A percentile compares a stretch with the other conserved stretches of the same genome.
Evolutionary conservation across 108 stramenopile species (phyloP).

Genomic region (Pseudonitzschia pungens): DNA sequence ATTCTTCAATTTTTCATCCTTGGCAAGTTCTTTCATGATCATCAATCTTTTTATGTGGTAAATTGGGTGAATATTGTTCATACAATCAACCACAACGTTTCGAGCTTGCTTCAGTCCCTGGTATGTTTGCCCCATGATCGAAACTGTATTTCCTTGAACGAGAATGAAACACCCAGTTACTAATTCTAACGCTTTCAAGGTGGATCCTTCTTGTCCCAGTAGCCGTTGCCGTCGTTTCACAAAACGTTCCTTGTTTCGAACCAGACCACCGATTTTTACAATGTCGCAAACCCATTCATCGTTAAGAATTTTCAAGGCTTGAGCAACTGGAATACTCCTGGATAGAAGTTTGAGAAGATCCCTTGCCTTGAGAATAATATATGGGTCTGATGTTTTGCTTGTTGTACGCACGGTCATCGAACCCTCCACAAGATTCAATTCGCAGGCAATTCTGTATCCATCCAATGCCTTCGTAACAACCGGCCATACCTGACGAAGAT

Average conservation of each 20-base stretch:
- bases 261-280: conserved; percentile 98
- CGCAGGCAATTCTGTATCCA: conserved; percentile 69
- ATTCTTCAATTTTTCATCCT: conserved; percentile 89
- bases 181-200: conserved; percentile 97
- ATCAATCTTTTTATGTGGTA: conserved; percentile 99
- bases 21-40: conserved; percentile 97
- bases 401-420: conserved; percentile 99
- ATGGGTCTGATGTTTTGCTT: conserved; percentile 92
- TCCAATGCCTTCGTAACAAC: conserved; percentile 92
- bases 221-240: conserved; percentile 96
- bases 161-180: conserved; percentile 97
- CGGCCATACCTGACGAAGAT: conserved; percentile 97
- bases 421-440: conserved; percentile 93
- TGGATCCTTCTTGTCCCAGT: conserved; percentile 97
- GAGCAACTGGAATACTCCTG: conserved; percentile 85
- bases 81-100: conserved; percentile 96
- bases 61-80: conserved; percentile 99
- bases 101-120: conserved; percentile 94
- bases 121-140: conserved; percentile 83
- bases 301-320: conserved; percentile 94
- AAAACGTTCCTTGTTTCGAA: conserved; percentile 98
- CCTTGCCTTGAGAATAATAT: conserved; percentile 94
- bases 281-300: conserved; percentile 97
- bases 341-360: conserved; percentile 97
- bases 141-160: conserved; percentile 97